These are phyloP conservation scores for Lichina pygmaea DNA, from an alignment of 495 filamentous ascomycete genomes.

Conservation along the genomic window DNA sequence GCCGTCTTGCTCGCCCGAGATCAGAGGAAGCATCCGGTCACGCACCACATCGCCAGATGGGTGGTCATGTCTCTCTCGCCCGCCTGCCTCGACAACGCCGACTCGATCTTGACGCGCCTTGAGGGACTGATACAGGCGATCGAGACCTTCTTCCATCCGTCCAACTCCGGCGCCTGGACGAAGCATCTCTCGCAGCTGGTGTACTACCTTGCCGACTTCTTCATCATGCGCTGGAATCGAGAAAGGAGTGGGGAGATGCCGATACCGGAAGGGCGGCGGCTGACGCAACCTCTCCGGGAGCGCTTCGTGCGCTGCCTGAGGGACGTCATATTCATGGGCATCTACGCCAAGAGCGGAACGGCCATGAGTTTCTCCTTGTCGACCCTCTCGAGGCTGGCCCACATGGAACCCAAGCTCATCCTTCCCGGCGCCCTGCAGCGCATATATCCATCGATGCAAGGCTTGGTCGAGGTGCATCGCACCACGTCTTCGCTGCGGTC, in stretches of 20 bases:
- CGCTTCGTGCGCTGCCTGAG: constrained; percentile 76
- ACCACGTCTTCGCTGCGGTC: constrained; percentile 83
- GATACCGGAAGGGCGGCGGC: constrained; percentile 45
- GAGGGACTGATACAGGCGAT: constrained; percentile 88
- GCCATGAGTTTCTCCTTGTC: constrained; percentile 79
- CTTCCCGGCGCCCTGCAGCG: constrained; percentile 81
- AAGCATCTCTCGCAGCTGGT: constrained; percentile 71
- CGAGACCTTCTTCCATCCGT: constrained; percentile 97
- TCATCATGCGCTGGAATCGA: constrained; percentile 92
- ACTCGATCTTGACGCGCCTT: constrained; percentile 59
- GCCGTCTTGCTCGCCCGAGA: constrained; percentile 74
- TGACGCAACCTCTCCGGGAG: constrained; percentile 55
- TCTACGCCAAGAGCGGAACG: constrained; percentile 80
- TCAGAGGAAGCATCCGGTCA: constrained; percentile 68
- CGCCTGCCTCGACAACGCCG: constrained; percentile 43
- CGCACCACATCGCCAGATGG: constrained; percentile 85
- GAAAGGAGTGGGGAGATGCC: constrained; percentile 83
- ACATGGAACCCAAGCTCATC: constrained; percentile 75
- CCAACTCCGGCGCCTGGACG: constrained; percentile 84
- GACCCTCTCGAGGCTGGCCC: constrained; percentile 67
- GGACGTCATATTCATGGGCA: constrained; percentile 94
- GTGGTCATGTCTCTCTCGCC: constrained; percentile 87
- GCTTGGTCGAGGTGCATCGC: constrained; percentile 86
- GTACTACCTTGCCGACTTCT: constrained; percentile 84
- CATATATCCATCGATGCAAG: constrained; percentile 91